Conservation (phyloP, 2,329 filamentous ascomycete genomes). For the Claviceps sp. region DNA sequence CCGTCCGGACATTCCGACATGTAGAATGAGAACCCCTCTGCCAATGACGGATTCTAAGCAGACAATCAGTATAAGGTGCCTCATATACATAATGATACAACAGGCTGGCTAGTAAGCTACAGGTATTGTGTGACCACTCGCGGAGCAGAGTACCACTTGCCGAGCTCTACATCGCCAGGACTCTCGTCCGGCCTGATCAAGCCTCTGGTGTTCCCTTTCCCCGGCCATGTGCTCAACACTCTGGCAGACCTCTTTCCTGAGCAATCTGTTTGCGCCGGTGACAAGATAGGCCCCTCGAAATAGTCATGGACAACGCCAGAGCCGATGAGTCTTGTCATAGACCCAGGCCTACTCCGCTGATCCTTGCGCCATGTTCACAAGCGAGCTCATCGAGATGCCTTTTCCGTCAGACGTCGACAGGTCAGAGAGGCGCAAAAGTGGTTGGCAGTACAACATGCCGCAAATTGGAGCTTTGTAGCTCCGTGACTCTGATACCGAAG, state of each 20-base stretch:
- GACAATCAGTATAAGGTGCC: no score
- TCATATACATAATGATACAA: no score
- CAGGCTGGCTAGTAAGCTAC: conserved; percentile 30
- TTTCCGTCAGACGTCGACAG: no score
- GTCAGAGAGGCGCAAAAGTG: no score
- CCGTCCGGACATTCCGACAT: conserved; percentile 18
- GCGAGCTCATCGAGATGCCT: conserved; percentile 18
- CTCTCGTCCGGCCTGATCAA: no score
- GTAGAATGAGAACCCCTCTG: conserved; percentile 23
- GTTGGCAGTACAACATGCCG: no score
- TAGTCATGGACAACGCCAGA: conserved; percentile 51
- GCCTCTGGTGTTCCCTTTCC: conserved; percentile 46
- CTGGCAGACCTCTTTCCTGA: conserved; percentile 43
- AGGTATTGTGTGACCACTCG: no score
- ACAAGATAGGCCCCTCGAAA: conserved; percentile 56
- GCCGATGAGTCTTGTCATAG: conserved; percentile 43
- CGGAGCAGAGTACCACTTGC: no score
- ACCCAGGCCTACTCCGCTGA: conserved; percentile 34
- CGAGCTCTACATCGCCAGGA: no score
- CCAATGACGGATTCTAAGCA: conserved; percentile 56
- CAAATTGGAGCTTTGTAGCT: no score
- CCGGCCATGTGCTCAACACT: conserved; percentile 42
- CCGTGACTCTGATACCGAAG: conserved; percentile 12
- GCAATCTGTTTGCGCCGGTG: conserved; percentile 48
- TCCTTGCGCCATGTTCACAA: conserved; percentile 32